Percentiles rank a stretch among this genome's conserved stretches.
Conservation (phyloP, 2,329 filamentous ascomycete genomes). For the Colletotrichum sojae region DNA sequence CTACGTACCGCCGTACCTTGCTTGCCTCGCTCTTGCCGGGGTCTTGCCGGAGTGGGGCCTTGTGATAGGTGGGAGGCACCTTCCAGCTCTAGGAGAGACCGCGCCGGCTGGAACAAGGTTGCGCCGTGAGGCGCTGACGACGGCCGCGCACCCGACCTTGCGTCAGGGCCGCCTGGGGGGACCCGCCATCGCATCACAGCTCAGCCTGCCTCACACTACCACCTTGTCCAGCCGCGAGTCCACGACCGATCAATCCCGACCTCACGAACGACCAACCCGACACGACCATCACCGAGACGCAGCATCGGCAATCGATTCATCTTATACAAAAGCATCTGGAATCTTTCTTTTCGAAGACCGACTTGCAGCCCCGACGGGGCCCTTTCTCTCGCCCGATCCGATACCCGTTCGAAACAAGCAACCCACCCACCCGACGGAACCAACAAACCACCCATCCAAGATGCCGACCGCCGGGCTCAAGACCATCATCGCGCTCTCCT, state of each 20-base stretch:
- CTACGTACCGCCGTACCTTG: conserved; percentile 35
- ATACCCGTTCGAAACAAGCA: conserved; percentile 37
- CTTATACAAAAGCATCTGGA: not conserved
- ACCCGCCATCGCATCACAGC: conserved; percentile 40
- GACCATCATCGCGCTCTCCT: conserved; percentile 98
- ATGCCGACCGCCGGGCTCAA: conserved; percentile 91
- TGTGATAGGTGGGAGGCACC: no score
- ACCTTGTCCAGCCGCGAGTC: conserved; percentile 29
- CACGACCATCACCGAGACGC: not conserved
- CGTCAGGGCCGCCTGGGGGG: conserved; percentile 28
- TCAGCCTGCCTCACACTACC: conserved; percentile 25
- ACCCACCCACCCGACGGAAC: conserved; percentile 3
- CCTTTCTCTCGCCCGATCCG: conserved; percentile 20
- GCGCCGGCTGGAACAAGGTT: conserved; percentile 38
- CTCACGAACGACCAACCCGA: conserved; percentile 9
- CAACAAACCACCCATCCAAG: conserved; percentile 48
- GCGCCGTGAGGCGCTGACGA: conserved; percentile 32
- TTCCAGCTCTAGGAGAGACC: not conserved
- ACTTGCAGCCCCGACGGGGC: conserved; percentile 37
- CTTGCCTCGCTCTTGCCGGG: conserved; percentile 17
- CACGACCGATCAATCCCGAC: conserved; percentile 12
- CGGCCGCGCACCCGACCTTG: conserved; percentile 26
- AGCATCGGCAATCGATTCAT: not conserved
- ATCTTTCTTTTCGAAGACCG: not conserved
- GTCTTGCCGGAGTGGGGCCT: conserved; percentile 23